Percentiles rank a stretch among this genome's conserved stretches.
These are phyloP conservation scores for Infundibulicybe gibba DNA, from an alignment of 768 basidiomycete species.

Conservation along the genomic window DNA sequence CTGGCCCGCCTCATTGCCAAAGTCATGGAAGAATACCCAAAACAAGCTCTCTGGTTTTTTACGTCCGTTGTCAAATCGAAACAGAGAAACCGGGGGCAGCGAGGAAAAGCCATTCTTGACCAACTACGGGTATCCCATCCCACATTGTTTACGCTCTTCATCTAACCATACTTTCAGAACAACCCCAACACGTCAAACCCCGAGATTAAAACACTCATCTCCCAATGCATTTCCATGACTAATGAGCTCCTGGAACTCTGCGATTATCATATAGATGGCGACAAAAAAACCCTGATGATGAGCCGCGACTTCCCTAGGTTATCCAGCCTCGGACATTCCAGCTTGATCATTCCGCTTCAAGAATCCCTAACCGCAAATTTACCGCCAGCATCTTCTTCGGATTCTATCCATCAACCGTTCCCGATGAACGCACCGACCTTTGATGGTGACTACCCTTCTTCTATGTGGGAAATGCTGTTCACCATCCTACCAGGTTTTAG, in stretches of 20 bases:
- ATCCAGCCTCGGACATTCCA: constrained; percentile 51
- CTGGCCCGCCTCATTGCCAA: constrained; percentile 63
- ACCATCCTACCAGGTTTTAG: constrained; percentile 51
- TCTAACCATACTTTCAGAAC: constrained; percentile 25
- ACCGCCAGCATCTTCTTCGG: constrained; percentile 66
- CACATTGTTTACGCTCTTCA: neutral
- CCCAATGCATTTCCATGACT: constrained; percentile 57
- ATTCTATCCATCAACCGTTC: constrained; percentile 77
- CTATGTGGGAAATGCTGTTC: neutral
- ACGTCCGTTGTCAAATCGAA: constrained; percentile 85
- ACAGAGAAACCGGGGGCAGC: constrained; percentile 50
- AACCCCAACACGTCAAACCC: constrained; percentile 38
- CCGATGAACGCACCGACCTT: constrained; percentile 75
- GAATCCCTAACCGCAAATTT: constrained; percentile 86
- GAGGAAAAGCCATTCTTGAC: constrained; percentile 58
- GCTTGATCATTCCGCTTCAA: constrained; percentile 87
- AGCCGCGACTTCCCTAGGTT: constrained; percentile 57
- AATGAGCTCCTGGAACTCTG: constrained; percentile 68
- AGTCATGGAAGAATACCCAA: constrained; percentile 82
- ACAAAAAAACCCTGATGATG: constrained; percentile 39
- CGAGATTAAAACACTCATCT: constrained; percentile 46
- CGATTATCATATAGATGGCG: constrained; percentile 43
- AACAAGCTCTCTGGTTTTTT: constrained; percentile 92
- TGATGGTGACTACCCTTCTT: constrained; percentile 37
- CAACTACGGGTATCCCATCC: constrained; percentile 45